Conservation (phyloP, 306 rosid species). For the Glycine soja region DNA sequence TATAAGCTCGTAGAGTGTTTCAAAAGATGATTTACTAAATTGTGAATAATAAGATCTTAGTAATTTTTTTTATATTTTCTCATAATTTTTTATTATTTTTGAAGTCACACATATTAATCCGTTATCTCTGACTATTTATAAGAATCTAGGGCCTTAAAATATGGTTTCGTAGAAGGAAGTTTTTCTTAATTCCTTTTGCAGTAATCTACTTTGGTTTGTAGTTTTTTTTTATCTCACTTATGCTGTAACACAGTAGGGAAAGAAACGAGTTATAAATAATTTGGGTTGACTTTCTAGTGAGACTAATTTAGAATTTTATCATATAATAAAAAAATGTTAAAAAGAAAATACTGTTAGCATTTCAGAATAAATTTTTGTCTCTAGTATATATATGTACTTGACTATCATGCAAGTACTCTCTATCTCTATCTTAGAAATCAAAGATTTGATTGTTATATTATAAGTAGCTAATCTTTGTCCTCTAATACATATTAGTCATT, state of each 20-base stretch:
- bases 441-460: background rate
- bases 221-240: background rate
- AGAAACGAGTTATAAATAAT: background rate
- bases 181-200: background rate
- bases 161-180: background rate
- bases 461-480: conserved; percentile 15
- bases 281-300: background rate
- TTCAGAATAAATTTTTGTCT: background rate
- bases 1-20: background rate
- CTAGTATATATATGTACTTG: background rate
- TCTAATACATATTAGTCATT: conserved; percentile 5
- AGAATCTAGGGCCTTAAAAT: background rate
- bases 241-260: background rate
- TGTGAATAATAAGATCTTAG: background rate
- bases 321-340: background rate
- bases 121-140: background rate
- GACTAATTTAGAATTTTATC: background rate
- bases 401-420: background rate
- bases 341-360: background rate
- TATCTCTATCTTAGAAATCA: conserved; percentile 3
- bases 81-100: background rate
- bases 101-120: background rate
- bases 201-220: background rate
- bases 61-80: background rate
- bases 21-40: background rate